Conservation (phyloP, 1,139 yeast species). For the Kodamaea sp. region DNA sequence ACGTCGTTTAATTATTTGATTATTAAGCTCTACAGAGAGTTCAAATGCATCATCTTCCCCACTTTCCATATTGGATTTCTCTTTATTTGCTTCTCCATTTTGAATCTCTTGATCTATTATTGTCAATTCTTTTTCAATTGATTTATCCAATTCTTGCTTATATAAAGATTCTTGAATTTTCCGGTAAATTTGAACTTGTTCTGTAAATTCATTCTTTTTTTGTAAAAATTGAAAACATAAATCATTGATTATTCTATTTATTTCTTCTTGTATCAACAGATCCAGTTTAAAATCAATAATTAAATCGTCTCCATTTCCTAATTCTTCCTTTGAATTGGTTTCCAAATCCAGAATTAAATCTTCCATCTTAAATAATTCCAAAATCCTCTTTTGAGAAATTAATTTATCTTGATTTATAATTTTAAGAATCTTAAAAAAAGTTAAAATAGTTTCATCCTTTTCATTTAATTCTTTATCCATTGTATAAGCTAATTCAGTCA, state of each 20-base stretch:
- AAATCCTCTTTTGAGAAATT: constrained; percentile 31
- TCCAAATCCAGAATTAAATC: constrained; percentile 28
- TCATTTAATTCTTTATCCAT: constrained; percentile 41
- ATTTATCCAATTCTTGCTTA: constrained; percentile 7
- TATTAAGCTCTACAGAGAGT: constrained; percentile 20
- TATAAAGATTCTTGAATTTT: constrained; percentile 14
- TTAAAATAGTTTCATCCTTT: constrained; percentile 34
- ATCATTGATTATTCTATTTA: constrained; percentile 39
- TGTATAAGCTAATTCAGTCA: constrained; percentile 38
- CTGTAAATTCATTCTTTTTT: constrained; percentile 29
- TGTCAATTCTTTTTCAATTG: constrained; percentile 3
- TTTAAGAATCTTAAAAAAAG: constrained; percentile 28
- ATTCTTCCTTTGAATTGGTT: constrained; percentile 13
- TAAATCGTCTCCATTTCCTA: constrained; percentile 13
- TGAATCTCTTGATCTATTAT: neutral
- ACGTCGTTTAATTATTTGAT: constrained; percentile 22
- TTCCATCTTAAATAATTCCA: constrained; percentile 38
- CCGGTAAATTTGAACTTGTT: constrained; percentile 17
- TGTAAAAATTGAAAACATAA: constrained; percentile 37
- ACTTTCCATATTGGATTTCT: neutral
- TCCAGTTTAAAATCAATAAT: constrained; percentile 27
- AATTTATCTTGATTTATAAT: constrained; percentile 28
- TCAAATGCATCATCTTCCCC: constrained; percentile 15
- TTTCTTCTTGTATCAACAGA: constrained; percentile 42
- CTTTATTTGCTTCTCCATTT: neutral